Evolutionary conservation across 2,329 filamentous ascomycete genomes (phyloP).

Genomic region (Pseudogymnoascus verrucosus): DNA sequence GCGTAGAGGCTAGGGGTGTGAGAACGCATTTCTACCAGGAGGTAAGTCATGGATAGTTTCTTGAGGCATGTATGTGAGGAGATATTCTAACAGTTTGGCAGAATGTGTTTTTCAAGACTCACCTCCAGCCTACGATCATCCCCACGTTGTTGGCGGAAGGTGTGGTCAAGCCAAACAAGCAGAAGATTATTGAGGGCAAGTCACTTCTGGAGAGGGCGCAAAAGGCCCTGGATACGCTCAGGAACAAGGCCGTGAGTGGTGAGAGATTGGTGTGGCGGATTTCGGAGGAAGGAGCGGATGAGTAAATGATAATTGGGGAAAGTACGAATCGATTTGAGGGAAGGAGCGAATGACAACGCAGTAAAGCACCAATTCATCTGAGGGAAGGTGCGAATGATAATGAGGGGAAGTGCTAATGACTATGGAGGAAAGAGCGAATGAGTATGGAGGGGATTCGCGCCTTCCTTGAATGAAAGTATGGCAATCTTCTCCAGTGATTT

Average conservation of each 20-base stretch:
- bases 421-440: background rate
- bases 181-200: slow-evolving; percentile 33
- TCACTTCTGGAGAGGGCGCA: slow-evolving; percentile 30
- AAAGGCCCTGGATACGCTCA: slow-evolving; percentile 35
- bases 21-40: slow-evolving; percentile 46
- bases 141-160: slow-evolving; percentile 28
- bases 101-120: slow-evolving; percentile 44
- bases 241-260: slow-evolving; percentile 36
- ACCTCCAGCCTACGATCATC: slow-evolving; percentile 22
- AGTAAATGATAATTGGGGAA: background rate
- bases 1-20: slow-evolving; percentile 45
- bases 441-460: background rate
- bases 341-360: background rate
- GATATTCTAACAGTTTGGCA: slow-evolving; percentile 22
- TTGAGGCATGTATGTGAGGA: background rate
- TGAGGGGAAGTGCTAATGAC: too few species aligned
- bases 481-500: background rate
- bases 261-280: slow-evolving; percentile 33
- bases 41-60: slow-evolving; percentile 28
- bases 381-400: too few species aligned
- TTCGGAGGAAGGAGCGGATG: slow-evolving; percentile 5
- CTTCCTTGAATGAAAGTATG: background rate
- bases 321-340: background rate
- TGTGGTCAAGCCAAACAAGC: slow-evolving; percentile 34
- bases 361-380: background rate